Conservation (phyloP, 2,329 filamentous ascomycete genomes). For the Colletotrichum somersetense region DNA sequence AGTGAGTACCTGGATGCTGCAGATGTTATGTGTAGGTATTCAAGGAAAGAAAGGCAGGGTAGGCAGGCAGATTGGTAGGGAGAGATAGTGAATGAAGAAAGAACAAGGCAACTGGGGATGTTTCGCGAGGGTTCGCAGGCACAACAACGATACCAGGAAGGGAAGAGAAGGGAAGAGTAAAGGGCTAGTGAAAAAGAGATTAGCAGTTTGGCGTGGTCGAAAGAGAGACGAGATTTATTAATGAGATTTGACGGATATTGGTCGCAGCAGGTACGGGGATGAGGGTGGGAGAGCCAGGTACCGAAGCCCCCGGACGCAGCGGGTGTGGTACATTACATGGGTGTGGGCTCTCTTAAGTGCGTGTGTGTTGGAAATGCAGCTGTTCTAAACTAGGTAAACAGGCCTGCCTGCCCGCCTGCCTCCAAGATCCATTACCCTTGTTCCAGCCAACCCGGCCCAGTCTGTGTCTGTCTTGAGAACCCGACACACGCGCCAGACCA, state of each 20-base stretch:
- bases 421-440: conserved; percentile 7
- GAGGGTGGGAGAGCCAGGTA: conserved; percentile 10
- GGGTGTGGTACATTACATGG: conserved; percentile 5
- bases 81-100: conserved; percentile 21
- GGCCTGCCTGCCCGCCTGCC: conserved; percentile 22
- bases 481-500: conserved; percentile 5
- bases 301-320: conserved; percentile 27
- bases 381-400: conserved; percentile 16
- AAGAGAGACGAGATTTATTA: conserved; percentile 41
- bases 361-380: conserved; percentile 19
- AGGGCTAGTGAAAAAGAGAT: conserved; percentile 30
- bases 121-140: conserved; percentile 24
- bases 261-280: conserved; percentile 18
- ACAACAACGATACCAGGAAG: conserved; percentile 20
- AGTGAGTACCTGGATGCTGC: conserved; percentile 7
- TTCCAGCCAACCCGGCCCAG: conserved; percentile 25
- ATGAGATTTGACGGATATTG: conserved; percentile 40
- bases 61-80: conserved; percentile 9
- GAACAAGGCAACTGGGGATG: conserved; percentile 24
- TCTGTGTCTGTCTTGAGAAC: conserved; percentile 17
- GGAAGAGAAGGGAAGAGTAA: conserved; percentile 23
- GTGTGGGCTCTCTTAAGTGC: conserved; percentile 5
- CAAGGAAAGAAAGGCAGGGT: conserved; percentile 22
- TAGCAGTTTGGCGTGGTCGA: conserved; percentile 14
- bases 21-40: not conserved